These are phyloP conservation scores for Aechmea fasciata DNA, from an alignment of 176 grass and related monocot genomes.

Conservation along the genomic window DNA sequence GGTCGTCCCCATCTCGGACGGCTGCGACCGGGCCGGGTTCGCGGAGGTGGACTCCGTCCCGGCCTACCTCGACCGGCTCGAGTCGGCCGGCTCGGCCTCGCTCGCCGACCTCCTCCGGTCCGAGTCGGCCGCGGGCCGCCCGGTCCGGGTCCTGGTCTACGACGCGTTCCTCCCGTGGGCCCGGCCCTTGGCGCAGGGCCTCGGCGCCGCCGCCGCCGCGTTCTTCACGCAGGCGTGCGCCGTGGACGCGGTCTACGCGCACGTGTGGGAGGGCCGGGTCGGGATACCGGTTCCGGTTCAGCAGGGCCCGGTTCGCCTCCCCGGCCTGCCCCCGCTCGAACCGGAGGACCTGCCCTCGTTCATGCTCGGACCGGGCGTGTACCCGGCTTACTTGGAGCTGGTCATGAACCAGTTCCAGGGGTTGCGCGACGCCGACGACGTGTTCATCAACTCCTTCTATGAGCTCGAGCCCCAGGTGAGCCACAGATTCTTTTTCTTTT, in stretches of 20 bases:
- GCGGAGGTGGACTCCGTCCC: slow-evolving; percentile 18
- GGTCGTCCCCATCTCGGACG: slow-evolving; percentile 60
- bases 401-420: slow-evolving; percentile 47
- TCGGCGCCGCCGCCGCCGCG: slow-evolving; percentile 21
- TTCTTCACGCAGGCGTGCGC: slow-evolving; percentile 77
- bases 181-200: slow-evolving; percentile 16
- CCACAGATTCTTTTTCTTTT: background rate
- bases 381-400: slow-evolving; percentile 32
- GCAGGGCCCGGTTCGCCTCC: background rate
- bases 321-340: slow-evolving; percentile 31
- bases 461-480: slow-evolving; percentile 62
- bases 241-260: slow-evolving; percentile 41
- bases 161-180: slow-evolving; percentile 69
- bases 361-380: slow-evolving; percentile 18
- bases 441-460: slow-evolving; percentile 66
- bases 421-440: slow-evolving; percentile 38
- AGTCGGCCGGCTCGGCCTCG: slow-evolving; percentile 35
- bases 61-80: slow-evolving; percentile 38
- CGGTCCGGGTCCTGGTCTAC: slow-evolving; percentile 42
- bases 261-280: slow-evolving; percentile 24
- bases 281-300: slow-evolving; percentile 38
- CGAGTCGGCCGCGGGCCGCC: slow-evolving; percentile 28
- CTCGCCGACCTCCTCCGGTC: slow-evolving; percentile 33
- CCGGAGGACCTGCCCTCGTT: slow-evolving; percentile 38
- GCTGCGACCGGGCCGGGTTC: slow-evolving; percentile 39